Evolutionary conservation across 2,329 filamentous ascomycete genomes (phyloP), one percentile per base, ranked within the genome.

Genomic region (Epicoccum nigrum): DNA sequence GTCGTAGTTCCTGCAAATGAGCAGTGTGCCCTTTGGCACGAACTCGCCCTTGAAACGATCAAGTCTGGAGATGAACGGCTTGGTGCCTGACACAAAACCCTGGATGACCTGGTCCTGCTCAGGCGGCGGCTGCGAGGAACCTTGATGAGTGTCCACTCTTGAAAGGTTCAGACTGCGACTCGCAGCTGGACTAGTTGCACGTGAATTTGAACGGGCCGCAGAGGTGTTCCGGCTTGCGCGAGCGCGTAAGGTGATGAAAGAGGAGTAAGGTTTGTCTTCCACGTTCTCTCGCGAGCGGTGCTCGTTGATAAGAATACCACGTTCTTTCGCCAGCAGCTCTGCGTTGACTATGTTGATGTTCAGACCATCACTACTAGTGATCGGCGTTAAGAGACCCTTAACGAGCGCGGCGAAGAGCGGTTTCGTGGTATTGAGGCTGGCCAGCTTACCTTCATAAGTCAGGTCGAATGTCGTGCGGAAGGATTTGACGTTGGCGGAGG

Each of bases 301-400:
- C 74, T 93, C 90, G 65, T 86, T 89, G 65, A 94, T 86, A 35
- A 87, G 81, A 55, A 94, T 88, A 2, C 89, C 89, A 60, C 88
- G 88, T 62, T 92, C 87, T 57, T 85, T 86, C 16, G 89, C 89
- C 12, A 92, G 83, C 20, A 92, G 77, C 34, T 85, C 81, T 0
- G 89, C 89, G 64, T 94, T 93, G 61, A 94, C 89, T 53, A 94
- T 91, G 74, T 92, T 93, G 62, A 92, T 86, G 63, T 88, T 86
- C 11, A 84, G 71, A 0, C 82, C 85, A 30, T 87, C 85, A 77
- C 49, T 86, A 84, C 48, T 46, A 1, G 83, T 87, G 59, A 93
- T 88, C 1, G 85, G 83, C 1, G 82, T 81, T 6, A 89, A 81
- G 0, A 94, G 80, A 0, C 90, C 90, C 69, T 92, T 92, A 58